Conservation (phyloP, 352 stramenopile genomes). For the Pythium phragmiticola region DNA sequence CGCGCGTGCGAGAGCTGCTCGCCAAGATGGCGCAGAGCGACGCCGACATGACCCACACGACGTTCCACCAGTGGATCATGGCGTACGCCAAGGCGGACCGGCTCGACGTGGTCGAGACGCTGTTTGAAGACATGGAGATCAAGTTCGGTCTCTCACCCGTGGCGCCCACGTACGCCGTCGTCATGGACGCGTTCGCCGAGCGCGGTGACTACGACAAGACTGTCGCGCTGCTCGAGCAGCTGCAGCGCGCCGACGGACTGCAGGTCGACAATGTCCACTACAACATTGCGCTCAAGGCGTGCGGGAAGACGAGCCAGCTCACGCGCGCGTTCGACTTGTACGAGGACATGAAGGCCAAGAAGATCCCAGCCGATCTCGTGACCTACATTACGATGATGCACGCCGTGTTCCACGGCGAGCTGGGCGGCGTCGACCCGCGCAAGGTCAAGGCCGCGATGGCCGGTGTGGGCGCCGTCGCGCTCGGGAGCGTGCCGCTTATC, state of each 20-base stretch:
- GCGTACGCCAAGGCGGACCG: constrained; percentile 60
- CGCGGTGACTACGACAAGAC: constrained; percentile 57
- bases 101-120: constrained; percentile 41
- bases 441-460: constrained; percentile 67
- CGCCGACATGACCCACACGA: constrained; percentile 63
- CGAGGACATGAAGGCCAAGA: constrained; percentile 80
- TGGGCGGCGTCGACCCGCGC: constrained; percentile 58
- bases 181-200: constrained; percentile 72
- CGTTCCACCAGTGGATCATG: constrained; percentile 71
- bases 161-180: constrained; percentile 68
- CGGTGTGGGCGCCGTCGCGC: constrained; percentile 54
- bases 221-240: constrained; percentile 48
- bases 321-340: constrained; percentile 77
- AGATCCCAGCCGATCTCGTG: constrained; percentile 65
- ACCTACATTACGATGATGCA: constrained; percentile 90
- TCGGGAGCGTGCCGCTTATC: constrained; percentile 62
- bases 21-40: constrained; percentile 52
- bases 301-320: constrained; percentile 69
- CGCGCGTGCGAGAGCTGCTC: constrained; percentile 48
- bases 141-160: constrained; percentile 37
- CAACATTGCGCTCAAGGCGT: constrained; percentile 77
- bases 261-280: constrained; percentile 58
- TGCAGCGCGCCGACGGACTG: constrained; percentile 32
- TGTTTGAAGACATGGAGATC: constrained; percentile 64
- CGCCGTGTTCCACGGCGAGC: constrained; percentile 79